Conservation (phyloP, 164 flowering plant genomes). For the Dillenia turbinata region DNA sequence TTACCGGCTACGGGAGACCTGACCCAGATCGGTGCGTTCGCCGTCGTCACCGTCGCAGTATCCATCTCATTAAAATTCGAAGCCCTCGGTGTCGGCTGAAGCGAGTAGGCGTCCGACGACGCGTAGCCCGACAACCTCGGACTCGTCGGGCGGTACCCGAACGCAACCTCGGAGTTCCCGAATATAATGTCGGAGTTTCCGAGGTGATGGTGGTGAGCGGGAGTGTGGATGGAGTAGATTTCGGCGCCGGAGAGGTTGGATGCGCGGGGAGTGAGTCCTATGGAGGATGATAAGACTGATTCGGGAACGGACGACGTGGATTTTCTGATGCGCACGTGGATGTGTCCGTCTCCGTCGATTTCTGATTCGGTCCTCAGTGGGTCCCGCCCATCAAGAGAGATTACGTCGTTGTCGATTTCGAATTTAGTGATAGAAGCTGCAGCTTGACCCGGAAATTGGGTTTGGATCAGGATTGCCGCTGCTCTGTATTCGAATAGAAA, state of each 20-base stretch:
- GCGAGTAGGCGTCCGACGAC: conserved; percentile 61
- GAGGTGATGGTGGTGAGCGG: conserved; percentile 16
- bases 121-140: conserved; percentile 56
- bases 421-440: conserved; percentile 49
- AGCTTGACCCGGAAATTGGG: conserved; percentile 36
- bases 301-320: conserved; percentile 48
- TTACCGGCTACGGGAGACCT: conserved; percentile 44
- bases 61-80: conserved; percentile 58
- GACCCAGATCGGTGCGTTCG: conserved; percentile 37
- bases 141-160: conserved; percentile 38
- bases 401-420: conserved; percentile 49
- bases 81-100: conserved; percentile 60
- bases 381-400: conserved; percentile 54
- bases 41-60: conserved; percentile 15
- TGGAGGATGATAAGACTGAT: conserved; percentile 32
- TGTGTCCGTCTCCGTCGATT: conserved; percentile 39
- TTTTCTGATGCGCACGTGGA: conserved; percentile 50
- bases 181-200: conserved; percentile 19
- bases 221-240: conserved; percentile 48
- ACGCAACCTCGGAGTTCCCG: conserved; percentile 22
- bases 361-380: conserved; percentile 49
- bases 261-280: conserved; percentile 46
- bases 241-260: conserved; percentile 59
- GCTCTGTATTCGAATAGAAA: conserved; percentile 56
- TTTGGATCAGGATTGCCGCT: conserved; percentile 33